phyloP scores from a whole-genome alignment of 352 stramenopile species.

The Phytophthora capsici region DNA sequence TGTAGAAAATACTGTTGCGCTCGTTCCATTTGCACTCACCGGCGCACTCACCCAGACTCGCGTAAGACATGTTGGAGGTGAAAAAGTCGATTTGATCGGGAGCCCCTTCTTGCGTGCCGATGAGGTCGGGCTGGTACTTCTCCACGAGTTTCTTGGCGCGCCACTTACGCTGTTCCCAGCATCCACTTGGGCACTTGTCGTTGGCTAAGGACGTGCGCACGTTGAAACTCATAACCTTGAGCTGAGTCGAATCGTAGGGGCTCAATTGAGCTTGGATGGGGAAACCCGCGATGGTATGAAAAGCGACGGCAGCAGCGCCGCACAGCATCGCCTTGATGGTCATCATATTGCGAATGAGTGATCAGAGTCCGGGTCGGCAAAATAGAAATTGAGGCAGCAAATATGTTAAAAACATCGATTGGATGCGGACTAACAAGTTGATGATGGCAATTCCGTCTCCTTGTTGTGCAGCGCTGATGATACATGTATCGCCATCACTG shows the following conservation, averaged over 20 bases:
- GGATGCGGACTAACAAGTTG: too few relatives aligned
- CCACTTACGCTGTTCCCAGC: conserved; percentile 57
- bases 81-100: conserved; percentile 62
- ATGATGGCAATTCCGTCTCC: too few relatives aligned
- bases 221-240: conserved; percentile 78
- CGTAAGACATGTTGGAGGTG: conserved; percentile 44
- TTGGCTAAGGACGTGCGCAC: conserved; percentile 59
- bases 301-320: conserved; percentile 4
- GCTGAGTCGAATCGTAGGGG: conserved; percentile 2
- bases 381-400: too few relatives aligned
- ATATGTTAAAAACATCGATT: too few relatives aligned
- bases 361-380: too few relatives aligned
- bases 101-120: conserved; percentile 65
- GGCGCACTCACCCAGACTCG: conserved; percentile 56
- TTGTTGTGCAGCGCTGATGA: too few relatives aligned
- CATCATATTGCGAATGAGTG: too few relatives aligned
- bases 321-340: neutral
- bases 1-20: conserved; percentile 75
- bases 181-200: conserved; percentile 59
- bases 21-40: conserved; percentile 63
- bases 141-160: conserved; percentile 46
- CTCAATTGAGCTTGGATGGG: neutral
- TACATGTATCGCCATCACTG: too few relatives aligned
- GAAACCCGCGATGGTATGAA: neutral
- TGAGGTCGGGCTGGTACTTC: conserved; percentile 59